A percentile compares a stretch with the other conserved stretches of the same genome.
Conservation (phyloP, 148 eudicot genomes). For the Camellia japonica region DNA sequence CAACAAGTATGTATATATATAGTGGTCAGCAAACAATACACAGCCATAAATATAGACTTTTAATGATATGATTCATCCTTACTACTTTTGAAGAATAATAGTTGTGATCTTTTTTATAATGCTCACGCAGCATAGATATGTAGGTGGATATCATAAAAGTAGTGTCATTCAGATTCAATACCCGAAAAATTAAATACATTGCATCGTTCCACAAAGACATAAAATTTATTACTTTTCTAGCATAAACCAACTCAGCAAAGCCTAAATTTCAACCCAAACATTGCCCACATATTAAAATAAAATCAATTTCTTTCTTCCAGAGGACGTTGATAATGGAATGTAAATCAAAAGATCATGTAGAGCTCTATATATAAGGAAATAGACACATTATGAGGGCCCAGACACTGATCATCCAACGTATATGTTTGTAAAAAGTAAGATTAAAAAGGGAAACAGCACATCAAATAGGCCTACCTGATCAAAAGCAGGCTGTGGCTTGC, state of each 20-base stretch:
- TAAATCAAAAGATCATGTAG: not conserved
- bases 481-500: constrained; percentile 51
- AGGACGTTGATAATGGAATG: not conserved
- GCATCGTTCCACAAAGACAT: not conserved
- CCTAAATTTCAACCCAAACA: not conserved
- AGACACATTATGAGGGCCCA: not conserved
- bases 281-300: not conserved
- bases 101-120: not conserved
- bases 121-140: not conserved
- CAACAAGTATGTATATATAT: not conserved
- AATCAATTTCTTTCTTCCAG: not conserved
- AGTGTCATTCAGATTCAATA: not conserved
- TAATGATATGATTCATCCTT: not conserved
- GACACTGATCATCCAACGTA: not conserved
- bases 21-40: not conserved
- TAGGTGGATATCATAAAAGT: not conserved
- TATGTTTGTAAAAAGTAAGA: not conserved
- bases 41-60: not conserved
- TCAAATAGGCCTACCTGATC: constrained; percentile 33
- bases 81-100: not conserved
- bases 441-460: not conserved
- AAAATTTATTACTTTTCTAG: too few species aligned
- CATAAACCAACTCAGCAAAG: not conserved
- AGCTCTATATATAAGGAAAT: too few species aligned
- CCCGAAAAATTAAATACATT: not conserved